Conservation (phyloP, 805 yeast species). For the Candida insectalens region DNA sequence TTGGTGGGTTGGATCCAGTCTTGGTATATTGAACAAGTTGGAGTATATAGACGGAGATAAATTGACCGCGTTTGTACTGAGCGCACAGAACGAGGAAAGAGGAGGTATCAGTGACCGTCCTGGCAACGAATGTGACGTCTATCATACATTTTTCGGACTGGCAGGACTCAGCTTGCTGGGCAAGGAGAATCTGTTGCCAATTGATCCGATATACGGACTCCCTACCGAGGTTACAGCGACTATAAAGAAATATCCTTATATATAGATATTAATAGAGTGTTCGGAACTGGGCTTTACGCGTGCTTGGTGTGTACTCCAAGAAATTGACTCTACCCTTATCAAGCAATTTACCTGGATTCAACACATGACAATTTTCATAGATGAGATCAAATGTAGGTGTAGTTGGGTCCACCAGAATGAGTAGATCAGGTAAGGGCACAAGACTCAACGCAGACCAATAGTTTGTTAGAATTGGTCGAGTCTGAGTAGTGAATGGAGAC, state of each 20-base stretch:
- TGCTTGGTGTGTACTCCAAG: slow-evolving; percentile 62
- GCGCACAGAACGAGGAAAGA: slow-evolving; percentile 61
- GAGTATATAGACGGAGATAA: slow-evolving; percentile 70
- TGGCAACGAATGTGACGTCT: slow-evolving; percentile 86
- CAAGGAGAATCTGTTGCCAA: slow-evolving; percentile 42
- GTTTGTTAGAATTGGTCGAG: slow-evolving; percentile 60
- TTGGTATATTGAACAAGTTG: slow-evolving; percentile 53
- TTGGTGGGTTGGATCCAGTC: slow-evolving; percentile 90
- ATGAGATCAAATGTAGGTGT: slow-evolving; percentile 66
- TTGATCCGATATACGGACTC: slow-evolving; percentile 85
- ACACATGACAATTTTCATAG: slow-evolving; percentile 72
- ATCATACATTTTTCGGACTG: slow-evolving; percentile 84
- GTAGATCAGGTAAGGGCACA: slow-evolving; percentile 66
- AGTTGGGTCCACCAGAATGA: slow-evolving; percentile 59
- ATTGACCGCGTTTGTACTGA: slow-evolving; percentile 57
- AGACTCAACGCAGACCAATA: slow-evolving; percentile 61
- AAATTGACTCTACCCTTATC: slow-evolving; percentile 45
- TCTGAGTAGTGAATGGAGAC: slow-evolving; percentile 61
- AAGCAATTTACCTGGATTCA: slow-evolving; percentile 58
- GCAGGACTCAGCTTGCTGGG: slow-evolving; percentile 80
- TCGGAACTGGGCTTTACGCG: slow-evolving; percentile 39
- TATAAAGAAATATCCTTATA: slow-evolving; percentile 21
- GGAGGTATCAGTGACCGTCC: slow-evolving; percentile 95
- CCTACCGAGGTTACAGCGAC: slow-evolving; percentile 39
- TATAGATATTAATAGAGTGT: slow-evolving; percentile 24